Evolutionary conservation across 306 rosid species (phyloP).

Genomic region (Spatholobus suberectus): DNA sequence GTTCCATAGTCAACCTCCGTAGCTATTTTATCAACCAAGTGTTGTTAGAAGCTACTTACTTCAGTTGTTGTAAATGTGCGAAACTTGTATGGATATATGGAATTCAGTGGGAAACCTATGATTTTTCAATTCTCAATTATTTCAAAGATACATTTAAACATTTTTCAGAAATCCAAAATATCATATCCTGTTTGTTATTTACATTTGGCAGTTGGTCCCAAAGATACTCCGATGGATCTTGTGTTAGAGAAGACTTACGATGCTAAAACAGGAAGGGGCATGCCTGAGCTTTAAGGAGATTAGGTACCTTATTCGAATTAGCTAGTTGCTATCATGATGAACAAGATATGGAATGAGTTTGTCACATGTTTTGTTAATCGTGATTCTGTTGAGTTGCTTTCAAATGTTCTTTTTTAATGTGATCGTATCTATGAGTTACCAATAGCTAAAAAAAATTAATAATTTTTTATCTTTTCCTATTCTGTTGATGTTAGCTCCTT

Average conservation of each 20-base stretch:
- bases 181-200: not conserved
- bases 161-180: not conserved
- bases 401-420: not conserved
- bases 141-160: not conserved
- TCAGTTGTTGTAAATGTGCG: not conserved
- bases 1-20: not conserved
- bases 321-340: conserved; percentile 28
- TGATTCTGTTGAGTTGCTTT: conserved; percentile 3
- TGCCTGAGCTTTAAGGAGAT: conserved; percentile 76
- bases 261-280: conserved; percentile 83
- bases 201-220: conserved; percentile 80
- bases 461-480: not conserved
- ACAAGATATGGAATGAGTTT: conserved; percentile 14
- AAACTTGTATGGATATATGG: conserved; percentile 11
- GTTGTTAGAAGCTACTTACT: not conserved
- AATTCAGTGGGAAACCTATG: conserved; percentile 6
- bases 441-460: not conserved
- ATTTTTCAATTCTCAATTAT: not conserved
- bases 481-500: not conserved
- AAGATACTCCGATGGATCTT: conserved; percentile 78
- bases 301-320: conserved; percentile 6
- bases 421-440: not conserved
- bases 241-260: conserved; percentile 84
- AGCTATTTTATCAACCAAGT: conserved; percentile 18
- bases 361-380: not conserved